phyloP scores from a whole-genome alignment of 257 asterid genomes.

The Solanum rostratum region DNA sequence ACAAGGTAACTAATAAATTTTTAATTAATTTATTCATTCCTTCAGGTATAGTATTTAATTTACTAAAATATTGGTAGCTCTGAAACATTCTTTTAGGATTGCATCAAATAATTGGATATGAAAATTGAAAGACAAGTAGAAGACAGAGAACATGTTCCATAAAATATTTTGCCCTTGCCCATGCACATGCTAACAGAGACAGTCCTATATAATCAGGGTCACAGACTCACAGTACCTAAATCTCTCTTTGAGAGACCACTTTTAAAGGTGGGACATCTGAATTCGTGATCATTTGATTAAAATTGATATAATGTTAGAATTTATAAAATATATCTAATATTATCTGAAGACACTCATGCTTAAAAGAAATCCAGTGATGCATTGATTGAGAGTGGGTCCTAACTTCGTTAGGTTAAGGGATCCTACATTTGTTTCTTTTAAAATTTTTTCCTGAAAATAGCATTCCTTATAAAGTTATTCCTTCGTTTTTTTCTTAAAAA shows the following conservation, averaged over 20 bases:
- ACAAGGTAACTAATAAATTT: not conserved
- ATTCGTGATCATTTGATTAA: not conserved
- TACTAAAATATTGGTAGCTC: not conserved
- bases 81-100: not conserved
- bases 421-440: no score
- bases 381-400: not conserved
- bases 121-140: not conserved
- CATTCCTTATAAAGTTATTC: no score
- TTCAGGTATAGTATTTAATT: not conserved
- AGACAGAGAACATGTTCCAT: not conserved
- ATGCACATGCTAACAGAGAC: not conserved
- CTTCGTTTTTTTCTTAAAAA: no score
- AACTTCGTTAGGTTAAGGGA: no score
- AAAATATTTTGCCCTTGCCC: not conserved
- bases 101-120: not conserved
- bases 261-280: not conserved
- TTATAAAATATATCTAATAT: no score
- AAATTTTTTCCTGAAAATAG: no score
- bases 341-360: not conserved
- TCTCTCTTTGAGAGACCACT: not conserved
- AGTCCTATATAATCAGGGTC: not conserved
- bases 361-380: not conserved
- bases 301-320: no score
- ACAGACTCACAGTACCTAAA: not conserved
- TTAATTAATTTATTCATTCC: not conserved